Evolutionary conservation across 169 alveolate genomes (phyloP), one percentile per base, ranked within the genome.

Genomic region (Perkinsus marinus): DNA sequence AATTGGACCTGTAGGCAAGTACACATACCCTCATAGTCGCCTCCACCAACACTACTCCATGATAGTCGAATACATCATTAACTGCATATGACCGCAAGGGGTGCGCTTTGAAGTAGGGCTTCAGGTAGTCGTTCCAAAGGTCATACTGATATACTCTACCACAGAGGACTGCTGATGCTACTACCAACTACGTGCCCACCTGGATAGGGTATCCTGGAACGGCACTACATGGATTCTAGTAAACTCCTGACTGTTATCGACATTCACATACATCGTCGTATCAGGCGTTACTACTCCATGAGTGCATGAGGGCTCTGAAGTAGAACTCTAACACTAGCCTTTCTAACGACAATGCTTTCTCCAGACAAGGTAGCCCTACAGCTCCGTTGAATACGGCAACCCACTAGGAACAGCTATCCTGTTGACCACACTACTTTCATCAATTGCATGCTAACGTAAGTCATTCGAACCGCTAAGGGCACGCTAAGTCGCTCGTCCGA

Each of bases 41-140:
- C n/a, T n/a, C n/a, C n/a, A n/a, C 79, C 79, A 57, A 16, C 37
- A 13, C 79, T 57, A 57, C 79, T 37, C 68, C 91, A 39, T 89
- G 39, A 39, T 39, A 89, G 39, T 39, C 46, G 17, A 89, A 89
- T 5, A 89, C 36, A 37, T 89, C 91, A 17, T 89, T 89, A 0
- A 89, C 91, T 17, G 68, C 68, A 39, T 89, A 89, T 16, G 68
- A 17, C 68, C 46, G 91, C 39, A 39, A 39, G 37, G 68, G 68
- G 17, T 89, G 91, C 0, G 91, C 91, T n/a, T 89, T 89, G 91
- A 39, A 89, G 37, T 89, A 89, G 10, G 91, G 91, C 91, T 89
- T 89, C 57, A 89, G 46, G 30, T 89, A 89, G 91, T 89, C 91
- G 91, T 89, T 89, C 68, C 39, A 89, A 6, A 89, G 26, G 36